Conservation (phyloP, 2,329 filamentous ascomycete species). For the Pseudomassariella vexata region DNA sequence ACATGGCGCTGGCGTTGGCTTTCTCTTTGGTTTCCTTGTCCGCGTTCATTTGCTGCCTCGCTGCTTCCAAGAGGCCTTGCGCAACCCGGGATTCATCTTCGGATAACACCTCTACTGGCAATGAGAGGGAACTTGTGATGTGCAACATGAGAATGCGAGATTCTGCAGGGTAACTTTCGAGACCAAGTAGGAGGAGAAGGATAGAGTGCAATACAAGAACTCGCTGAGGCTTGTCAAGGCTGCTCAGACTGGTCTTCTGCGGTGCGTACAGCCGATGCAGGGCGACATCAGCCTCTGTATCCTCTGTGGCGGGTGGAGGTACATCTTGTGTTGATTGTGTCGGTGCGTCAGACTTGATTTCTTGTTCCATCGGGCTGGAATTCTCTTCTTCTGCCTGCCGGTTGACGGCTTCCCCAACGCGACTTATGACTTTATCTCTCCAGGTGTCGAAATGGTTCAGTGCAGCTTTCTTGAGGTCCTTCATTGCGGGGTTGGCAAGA, state of each 20-base stretch:
- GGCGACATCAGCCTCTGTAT: constrained; percentile 41
- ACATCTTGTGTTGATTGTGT: not conserved
- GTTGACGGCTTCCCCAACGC: constrained; percentile 23
- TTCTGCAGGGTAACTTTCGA: constrained; percentile 72
- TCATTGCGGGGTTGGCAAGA: constrained; percentile 16
- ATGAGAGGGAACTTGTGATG: constrained; percentile 63
- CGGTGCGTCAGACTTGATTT: constrained; percentile 8
- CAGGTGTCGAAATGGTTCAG: constrained; percentile 22
- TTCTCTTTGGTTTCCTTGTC: constrained; percentile 59
- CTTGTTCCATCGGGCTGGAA: constrained; percentile 1
- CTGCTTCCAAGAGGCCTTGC: constrained; percentile 66
- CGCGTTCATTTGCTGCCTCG: constrained; percentile 57
- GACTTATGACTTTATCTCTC: constrained; percentile 21
- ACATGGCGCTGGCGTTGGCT: constrained; percentile 55
- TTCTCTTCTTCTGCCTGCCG: constrained; percentile 13
- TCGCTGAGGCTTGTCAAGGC: constrained; percentile 53
- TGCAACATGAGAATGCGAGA: constrained; percentile 67
- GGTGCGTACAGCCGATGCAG: constrained; percentile 53
- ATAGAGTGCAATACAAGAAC: constrained; percentile 66
- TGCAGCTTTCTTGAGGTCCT: constrained; percentile 18
- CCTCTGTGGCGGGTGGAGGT: constrained; percentile 15
- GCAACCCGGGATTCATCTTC: constrained; percentile 73
- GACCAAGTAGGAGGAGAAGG: constrained; percentile 65
- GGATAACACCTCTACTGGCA: constrained; percentile 59
- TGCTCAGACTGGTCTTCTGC: constrained; percentile 54